Evolutionary conservation across 306 rosid genomes (phyloP).

Genomic region (Begonia loranthoides): DNA sequence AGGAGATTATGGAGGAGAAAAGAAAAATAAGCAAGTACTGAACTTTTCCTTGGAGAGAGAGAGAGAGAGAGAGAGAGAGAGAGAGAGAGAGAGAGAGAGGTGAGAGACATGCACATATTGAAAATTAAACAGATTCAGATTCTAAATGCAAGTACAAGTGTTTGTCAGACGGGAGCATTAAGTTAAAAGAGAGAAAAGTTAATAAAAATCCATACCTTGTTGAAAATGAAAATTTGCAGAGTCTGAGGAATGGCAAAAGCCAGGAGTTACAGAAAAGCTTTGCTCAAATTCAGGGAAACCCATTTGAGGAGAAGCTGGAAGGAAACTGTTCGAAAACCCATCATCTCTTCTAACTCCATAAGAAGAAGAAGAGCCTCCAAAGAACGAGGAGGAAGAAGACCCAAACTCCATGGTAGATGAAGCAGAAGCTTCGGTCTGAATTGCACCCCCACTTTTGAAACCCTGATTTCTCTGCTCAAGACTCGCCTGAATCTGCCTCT

Average conservation of each 20-base stretch:
- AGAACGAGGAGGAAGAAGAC: conserved; percentile 11
- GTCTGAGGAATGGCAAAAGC: conserved; percentile 19
- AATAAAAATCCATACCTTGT: conserved; percentile 41
- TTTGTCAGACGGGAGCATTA: not conserved
- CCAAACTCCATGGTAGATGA: conserved; percentile 11
- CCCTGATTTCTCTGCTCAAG: conserved; percentile 27
- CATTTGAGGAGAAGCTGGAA: conserved; percentile 32
- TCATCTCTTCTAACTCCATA: conserved; percentile 13
- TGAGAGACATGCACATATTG: no score
- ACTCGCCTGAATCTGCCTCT: conserved; percentile 61
- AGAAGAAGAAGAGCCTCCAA: conserved; percentile 21
- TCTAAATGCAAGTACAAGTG: conserved; percentile 1
- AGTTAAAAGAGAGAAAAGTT: not conserved
- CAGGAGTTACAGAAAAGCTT: conserved; percentile 25
- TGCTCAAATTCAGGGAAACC: conserved; percentile 46
- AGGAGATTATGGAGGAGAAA: not conserved
- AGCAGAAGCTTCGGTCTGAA: conserved; percentile 10
- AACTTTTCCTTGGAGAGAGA: not conserved
- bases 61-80: not conserved
- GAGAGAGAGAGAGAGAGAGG: no score
- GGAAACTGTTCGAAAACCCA: conserved; percentile 12
- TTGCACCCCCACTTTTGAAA: conserved; percentile 21
- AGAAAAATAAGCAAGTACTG: not conserved
- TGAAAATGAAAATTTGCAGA: conserved; percentile 36
- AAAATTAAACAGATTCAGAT: no score